phyloP scores from a whole-genome alignment of 2,329 filamentous ascomycete species.

The Sporothrix protearum region DNA sequence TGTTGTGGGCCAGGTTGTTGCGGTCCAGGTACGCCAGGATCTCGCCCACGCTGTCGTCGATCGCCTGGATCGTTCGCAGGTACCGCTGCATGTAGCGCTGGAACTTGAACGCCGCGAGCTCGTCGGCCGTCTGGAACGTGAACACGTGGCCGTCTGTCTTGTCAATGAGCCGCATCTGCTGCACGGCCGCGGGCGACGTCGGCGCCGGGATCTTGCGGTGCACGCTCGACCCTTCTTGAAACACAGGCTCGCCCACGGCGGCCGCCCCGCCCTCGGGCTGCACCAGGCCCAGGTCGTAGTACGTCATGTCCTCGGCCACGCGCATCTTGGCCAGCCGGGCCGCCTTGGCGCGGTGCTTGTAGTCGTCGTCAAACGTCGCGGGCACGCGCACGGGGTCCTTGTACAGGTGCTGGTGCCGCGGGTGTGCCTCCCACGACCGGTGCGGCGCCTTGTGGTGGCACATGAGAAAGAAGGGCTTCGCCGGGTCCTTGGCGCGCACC shows the following conservation, averaged over 20 bases:
- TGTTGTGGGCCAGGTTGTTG: conserved; percentile 41
- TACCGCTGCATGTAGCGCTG: conserved; percentile 57
- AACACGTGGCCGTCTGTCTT: background rate
- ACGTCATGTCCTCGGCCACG: conserved; percentile 50
- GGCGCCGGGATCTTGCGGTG: background rate
- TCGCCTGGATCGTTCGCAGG: conserved; percentile 48
- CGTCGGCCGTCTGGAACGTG: conserved; percentile 31
- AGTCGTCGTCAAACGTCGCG: conserved; percentile 41
- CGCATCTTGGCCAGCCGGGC: conserved; percentile 51
- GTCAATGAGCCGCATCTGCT: background rate
- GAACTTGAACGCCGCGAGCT: conserved; percentile 53
- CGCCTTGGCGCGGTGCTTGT: conserved; percentile 51
- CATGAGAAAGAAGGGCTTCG: conserved; percentile 53
- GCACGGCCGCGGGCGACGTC: background rate
- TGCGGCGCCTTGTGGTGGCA: conserved; percentile 56
- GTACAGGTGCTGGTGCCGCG: conserved; percentile 49
- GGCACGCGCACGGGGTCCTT: conserved; percentile 19
- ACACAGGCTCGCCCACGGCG: background rate
- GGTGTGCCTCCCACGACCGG: conserved; percentile 49
- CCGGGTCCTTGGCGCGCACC: conserved; percentile 21
- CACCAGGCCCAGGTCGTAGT: conserved; percentile 49
- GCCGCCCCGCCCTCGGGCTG: conserved; percentile 47
- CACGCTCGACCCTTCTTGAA: background rate
- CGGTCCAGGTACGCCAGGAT: conserved; percentile 31
- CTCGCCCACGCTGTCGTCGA: conserved; percentile 52